Conservation (phyloP, 495 filamentous ascomycete genomes). For the Podospora conica region DNA sequence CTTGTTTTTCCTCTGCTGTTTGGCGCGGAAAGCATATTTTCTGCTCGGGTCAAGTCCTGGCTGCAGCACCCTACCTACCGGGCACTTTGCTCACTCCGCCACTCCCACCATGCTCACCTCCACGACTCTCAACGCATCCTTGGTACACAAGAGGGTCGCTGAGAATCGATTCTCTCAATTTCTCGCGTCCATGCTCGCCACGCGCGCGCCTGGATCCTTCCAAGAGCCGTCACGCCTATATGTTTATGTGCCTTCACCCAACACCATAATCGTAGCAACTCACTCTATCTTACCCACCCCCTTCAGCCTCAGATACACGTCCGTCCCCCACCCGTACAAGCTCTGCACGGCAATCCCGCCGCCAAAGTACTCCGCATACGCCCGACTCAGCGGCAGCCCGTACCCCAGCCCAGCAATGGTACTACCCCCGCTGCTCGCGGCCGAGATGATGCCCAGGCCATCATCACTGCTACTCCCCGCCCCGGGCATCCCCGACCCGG, state of each 20-base stretch:
- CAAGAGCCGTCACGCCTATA: no score
- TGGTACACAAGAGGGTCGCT: no score
- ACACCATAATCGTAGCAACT: not conserved
- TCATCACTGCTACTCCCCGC: constrained; percentile 40
- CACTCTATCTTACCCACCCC: constrained; percentile 67
- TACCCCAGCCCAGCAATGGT: constrained; percentile 92
- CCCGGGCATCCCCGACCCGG: constrained; percentile 13
- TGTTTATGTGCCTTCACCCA: not conserved
- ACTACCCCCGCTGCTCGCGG: constrained; percentile 56
- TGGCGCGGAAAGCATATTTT: no score
- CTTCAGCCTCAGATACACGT: constrained; percentile 61
- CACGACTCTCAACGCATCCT: no score
- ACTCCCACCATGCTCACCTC: no score
- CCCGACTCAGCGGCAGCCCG: constrained; percentile 81
- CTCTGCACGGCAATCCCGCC: constrained; percentile 94
- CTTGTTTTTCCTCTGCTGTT: no score
- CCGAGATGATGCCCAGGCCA: constrained; percentile 66
- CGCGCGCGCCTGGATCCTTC: no score
- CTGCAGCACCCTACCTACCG: no score
- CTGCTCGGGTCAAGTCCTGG: no score
- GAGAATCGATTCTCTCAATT: no score
- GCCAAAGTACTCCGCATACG: constrained; percentile 97
- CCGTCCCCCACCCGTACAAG: constrained; percentile 84
- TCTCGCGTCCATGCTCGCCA: no score
- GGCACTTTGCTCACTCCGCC: no score